Conservation (phyloP, 495 filamentous ascomycete genomes). For the Penicillium nucicola region DNA sequence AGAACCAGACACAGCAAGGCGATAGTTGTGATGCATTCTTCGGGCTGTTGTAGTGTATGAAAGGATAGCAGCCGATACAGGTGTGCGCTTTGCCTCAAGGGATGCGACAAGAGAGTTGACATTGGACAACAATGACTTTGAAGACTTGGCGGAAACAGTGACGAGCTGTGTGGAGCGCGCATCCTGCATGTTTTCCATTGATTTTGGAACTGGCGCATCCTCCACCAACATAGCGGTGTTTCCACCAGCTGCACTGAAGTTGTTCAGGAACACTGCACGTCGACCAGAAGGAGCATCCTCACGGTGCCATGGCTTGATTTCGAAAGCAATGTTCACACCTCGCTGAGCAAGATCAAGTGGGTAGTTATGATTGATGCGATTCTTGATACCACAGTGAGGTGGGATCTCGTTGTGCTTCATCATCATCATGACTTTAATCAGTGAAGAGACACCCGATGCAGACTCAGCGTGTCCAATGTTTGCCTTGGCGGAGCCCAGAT, state of each 20-base stretch:
- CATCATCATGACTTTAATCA: slow-evolving; percentile 37
- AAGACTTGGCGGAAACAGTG: slow-evolving; percentile 25
- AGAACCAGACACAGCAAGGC: neutral
- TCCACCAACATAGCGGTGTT: slow-evolving; percentile 31
- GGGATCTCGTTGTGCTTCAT: slow-evolving; percentile 28
- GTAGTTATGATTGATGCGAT: slow-evolving; percentile 30
- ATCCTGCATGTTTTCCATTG: slow-evolving; percentile 2
- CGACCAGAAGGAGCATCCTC: no score
- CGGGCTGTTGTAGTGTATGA: slow-evolving; percentile 75
- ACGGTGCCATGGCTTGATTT: no score
- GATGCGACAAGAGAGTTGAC: slow-evolving; percentile 29
- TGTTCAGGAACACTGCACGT: no score
- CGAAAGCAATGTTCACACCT: slow-evolving; percentile 29
- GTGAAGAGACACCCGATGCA: slow-evolving; percentile 20
- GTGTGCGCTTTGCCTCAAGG: slow-evolving; percentile 47
- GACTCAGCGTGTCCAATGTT: slow-evolving; percentile 39
- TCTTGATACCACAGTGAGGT: slow-evolving; percentile 35
- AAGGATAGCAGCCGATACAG: slow-evolving; percentile 44
- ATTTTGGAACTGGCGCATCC: slow-evolving; percentile 10
- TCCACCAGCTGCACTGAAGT: slow-evolving; percentile 18
- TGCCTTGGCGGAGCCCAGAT: slow-evolving; percentile 29
- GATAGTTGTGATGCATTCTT: slow-evolving; percentile 54
- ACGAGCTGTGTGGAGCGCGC: slow-evolving; percentile 13
- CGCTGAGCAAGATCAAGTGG: slow-evolving; percentile 11
- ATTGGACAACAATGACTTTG: slow-evolving; percentile 18